These are phyloP conservation scores for Wickerhamomyces rabaulensis DNA, from an alignment of 805 yeast genomes.

Conservation along the genomic window DNA sequence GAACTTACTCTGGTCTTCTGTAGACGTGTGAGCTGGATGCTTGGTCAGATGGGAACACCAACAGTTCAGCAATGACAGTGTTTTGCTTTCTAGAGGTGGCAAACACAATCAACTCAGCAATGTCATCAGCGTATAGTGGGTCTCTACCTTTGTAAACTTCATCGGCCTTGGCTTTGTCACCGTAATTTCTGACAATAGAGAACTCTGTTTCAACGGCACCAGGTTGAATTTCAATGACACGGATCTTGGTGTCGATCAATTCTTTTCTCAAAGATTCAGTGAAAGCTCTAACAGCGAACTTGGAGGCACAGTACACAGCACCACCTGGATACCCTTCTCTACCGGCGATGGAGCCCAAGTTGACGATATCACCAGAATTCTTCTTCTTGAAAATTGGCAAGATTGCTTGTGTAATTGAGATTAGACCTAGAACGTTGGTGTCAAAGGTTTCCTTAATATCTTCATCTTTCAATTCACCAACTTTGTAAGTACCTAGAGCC, in stretches of 20 bases:
- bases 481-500: constrained; percentile 74
- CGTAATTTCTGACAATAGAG: constrained; percentile 53
- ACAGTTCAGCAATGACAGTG: constrained; percentile 65
- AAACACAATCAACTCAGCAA: constrained; percentile 30
- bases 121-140: constrained; percentile 54
- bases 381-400: constrained; percentile 66
- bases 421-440: constrained; percentile 85
- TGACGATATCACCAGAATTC: constrained; percentile 68
- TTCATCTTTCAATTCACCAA: constrained; percentile 58
- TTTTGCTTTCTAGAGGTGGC: constrained; percentile 52
- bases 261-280: constrained; percentile 73
- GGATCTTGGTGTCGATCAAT: constrained; percentile 58
- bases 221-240: constrained; percentile 65
- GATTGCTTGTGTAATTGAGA: constrained; percentile 76
- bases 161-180: constrained; percentile 49
- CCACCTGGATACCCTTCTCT: constrained; percentile 79
- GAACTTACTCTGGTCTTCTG: constrained; percentile 42
- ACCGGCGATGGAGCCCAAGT: constrained; percentile 75
- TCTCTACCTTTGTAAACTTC: constrained; percentile 51
- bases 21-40: constrained; percentile 55
- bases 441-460: constrained; percentile 75
- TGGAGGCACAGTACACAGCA: constrained; percentile 71
- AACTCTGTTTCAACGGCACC: constrained; percentile 70
- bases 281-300: constrained; percentile 67
- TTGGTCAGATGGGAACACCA: constrained; percentile 83